Evolutionary conservation across 2,329 filamentous ascomycete genomes (phyloP).

Genomic region (Emergomyces africanus): DNA sequence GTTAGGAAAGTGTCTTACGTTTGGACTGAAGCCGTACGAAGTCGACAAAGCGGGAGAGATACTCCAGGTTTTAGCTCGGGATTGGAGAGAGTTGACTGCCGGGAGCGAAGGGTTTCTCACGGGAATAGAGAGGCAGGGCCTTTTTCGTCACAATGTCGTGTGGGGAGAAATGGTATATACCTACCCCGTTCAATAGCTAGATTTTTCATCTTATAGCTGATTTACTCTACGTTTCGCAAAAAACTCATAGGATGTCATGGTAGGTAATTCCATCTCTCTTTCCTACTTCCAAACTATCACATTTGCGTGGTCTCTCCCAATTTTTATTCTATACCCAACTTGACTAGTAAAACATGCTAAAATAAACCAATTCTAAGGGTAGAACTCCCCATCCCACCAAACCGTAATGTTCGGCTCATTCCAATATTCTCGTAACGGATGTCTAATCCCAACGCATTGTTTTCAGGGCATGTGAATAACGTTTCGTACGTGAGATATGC

Average conservation of each 20-base stretch:
- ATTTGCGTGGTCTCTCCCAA: not conserved
- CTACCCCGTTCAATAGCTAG: not conserved
- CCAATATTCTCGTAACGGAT: not conserved
- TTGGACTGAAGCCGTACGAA: constrained; percentile 52
- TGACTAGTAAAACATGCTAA: not conserved
- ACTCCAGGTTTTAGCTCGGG: constrained; percentile 45
- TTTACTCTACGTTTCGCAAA: constrained; percentile 3
- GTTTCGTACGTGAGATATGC: constrained; percentile 73
- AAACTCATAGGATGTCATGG: constrained; percentile 33
- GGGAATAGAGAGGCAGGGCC: constrained; percentile 44
- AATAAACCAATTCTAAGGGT: constrained; percentile 1
- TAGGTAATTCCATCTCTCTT: constrained; percentile 16
- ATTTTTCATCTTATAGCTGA: constrained; percentile 11
- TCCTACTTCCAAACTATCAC: not conserved
- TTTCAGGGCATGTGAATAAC: constrained; percentile 69
- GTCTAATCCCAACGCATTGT: constrained; percentile 10
- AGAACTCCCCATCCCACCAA: not conserved
- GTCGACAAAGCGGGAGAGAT: constrained; percentile 45
- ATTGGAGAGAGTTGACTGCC: constrained; percentile 61
- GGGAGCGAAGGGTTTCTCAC: constrained; percentile 67
- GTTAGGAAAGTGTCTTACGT: constrained; percentile 62
- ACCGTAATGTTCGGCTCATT: not conserved
- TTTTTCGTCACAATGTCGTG: constrained; percentile 54
- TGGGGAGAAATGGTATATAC: constrained; percentile 72
- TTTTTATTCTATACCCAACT: not conserved